phyloP scores from a whole-genome alignment of 1,284 basidiomycete genomes.

The Termitomyces sp. region DNA sequence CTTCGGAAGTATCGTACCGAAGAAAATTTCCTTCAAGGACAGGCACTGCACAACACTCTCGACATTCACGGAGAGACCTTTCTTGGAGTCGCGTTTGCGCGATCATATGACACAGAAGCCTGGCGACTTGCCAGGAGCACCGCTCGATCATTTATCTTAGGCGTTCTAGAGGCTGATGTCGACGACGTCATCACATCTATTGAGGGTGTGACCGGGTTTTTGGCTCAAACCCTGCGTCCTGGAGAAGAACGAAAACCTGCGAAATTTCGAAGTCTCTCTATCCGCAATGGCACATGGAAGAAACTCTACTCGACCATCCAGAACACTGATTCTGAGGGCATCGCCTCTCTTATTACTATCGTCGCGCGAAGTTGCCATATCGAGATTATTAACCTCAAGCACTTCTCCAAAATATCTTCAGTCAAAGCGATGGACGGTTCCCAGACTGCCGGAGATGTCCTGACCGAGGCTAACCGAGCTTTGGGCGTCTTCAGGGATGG shows the following conservation, averaged over 20 bases:
- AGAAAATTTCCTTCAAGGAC: conserved; percentile 22
- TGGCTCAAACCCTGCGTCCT: conserved; percentile 23
- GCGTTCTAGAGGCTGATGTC: conserved; percentile 41
- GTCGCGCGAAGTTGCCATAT: conserved; percentile 61
- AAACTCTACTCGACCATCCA: conserved; percentile 57
- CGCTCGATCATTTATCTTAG: conserved; percentile 42
- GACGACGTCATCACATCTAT: conserved; percentile 36
- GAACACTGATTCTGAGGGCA: conserved; percentile 51
- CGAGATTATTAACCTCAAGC: conserved; percentile 50
- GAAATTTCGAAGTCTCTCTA: conserved; percentile 22
- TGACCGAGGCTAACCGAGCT: conserved; percentile 54
- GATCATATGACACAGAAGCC: conserved; percentile 32
- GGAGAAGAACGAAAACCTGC: background rate
- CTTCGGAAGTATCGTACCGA: conserved; percentile 30
- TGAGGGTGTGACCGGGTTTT: conserved; percentile 31
- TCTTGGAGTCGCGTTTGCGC: conserved; percentile 56
- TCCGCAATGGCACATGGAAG: conserved; percentile 64
- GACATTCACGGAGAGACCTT: conserved; percentile 57
- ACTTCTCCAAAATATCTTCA: conserved; percentile 41
- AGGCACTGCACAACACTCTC: conserved; percentile 37
- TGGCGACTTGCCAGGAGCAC: conserved; percentile 48
- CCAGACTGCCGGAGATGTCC: conserved; percentile 25
- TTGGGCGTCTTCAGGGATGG: conserved; percentile 53
- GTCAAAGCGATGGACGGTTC: conserved; percentile 17
- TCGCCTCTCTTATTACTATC: conserved; percentile 51